These are phyloP conservation scores for Verticillium isaacii DNA, from an alignment of 2,329 filamentous ascomycete species.

Conservation along the genomic window DNA sequence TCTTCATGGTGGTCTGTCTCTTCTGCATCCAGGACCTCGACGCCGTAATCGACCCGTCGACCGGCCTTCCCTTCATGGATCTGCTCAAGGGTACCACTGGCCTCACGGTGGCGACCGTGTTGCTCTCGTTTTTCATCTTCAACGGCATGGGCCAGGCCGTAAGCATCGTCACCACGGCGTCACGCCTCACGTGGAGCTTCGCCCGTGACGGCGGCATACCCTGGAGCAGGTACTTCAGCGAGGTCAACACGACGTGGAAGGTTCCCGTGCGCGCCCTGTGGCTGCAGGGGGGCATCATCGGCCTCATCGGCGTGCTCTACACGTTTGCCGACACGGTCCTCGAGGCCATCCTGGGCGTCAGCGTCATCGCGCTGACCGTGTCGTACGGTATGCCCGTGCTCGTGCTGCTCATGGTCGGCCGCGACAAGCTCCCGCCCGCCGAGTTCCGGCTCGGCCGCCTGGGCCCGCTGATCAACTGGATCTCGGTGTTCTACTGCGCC, in stretches of 20 bases:
- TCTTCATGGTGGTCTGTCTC: conserved; percentile 34
- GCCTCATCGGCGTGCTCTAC: conserved; percentile 31
- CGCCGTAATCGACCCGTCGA: conserved; percentile 29
- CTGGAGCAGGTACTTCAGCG: conserved; percentile 28
- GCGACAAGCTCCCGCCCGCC: conserved; percentile 14
- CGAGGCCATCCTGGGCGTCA: conserved; percentile 35
- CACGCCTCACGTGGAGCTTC: conserved; percentile 32
- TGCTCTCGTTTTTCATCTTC: conserved; percentile 20
- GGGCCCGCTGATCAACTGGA: conserved; percentile 36
- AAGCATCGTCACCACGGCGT: conserved; percentile 28
- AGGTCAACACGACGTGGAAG: conserved; percentile 22
- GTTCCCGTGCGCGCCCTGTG: conserved; percentile 26
- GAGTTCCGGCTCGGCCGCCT: conserved; percentile 22
- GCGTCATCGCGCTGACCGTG: conserved; percentile 35
- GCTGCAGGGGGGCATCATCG: conserved; percentile 18
- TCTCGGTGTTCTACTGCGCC: conserved; percentile 45
- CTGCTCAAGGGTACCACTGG: conserved; percentile 26
- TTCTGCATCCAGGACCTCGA: conserved; percentile 36
- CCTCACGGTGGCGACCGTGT: conserved; percentile 17
- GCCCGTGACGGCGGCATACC: conserved; percentile 30
- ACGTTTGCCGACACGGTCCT: conserved; percentile 35
- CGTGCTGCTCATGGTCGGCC: conserved; percentile 29
- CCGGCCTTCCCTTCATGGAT: conserved; percentile 38
- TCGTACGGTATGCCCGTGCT: conserved; percentile 36
- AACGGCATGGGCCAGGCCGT: conserved; percentile 23